Percentiles rank a stretch among this genome's conserved stretches.
These are phyloP conservation scores for Cajanus cajan DNA, from an alignment of 306 rosid genomes.

Conservation along the genomic window DNA sequence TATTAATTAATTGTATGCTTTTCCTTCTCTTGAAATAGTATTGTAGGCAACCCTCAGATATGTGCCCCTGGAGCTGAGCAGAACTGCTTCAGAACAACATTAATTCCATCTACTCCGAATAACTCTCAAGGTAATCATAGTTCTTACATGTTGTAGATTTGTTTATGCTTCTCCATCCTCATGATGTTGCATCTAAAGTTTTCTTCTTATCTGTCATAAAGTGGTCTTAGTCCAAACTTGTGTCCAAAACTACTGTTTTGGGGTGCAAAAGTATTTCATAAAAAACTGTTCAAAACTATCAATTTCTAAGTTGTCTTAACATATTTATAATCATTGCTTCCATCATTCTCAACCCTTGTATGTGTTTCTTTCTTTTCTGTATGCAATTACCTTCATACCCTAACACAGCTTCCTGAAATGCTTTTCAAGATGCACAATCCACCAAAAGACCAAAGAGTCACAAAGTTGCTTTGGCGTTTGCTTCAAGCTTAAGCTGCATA, in stretches of 20 bases:
- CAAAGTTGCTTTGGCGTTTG: slow-evolving; percentile 75
- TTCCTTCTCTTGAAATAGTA: slow-evolving; percentile 48
- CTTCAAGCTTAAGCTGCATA: slow-evolving; percentile 78
- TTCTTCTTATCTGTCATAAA: slow-evolving; percentile 10
- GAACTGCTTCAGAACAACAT: slow-evolving; percentile 57
- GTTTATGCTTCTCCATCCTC: slow-evolving; percentile 6
- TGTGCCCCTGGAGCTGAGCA: slow-evolving; percentile 59
- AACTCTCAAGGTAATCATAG: slow-evolving; percentile 64
- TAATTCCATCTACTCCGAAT: slow-evolving; percentile 38
- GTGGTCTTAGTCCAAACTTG: neutral
- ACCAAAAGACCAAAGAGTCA: slow-evolving; percentile 62
- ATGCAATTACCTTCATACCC: slow-evolving; percentile 24
- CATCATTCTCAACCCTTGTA: neutral
- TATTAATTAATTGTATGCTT: neutral
- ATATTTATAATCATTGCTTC: slow-evolving; percentile 27
- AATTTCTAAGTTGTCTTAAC: neutral
- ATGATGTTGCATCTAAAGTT: slow-evolving; percentile 15
- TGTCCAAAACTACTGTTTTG: neutral
- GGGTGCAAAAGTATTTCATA: neutral
- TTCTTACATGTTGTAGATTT: slow-evolving; percentile 22
- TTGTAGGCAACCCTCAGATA: slow-evolving; percentile 78
- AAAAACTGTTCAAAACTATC: slow-evolving; percentile 8
- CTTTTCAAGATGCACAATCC: slow-evolving; percentile 51
- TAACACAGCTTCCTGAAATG: slow-evolving; percentile 31
- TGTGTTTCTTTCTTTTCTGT: neutral